Evolutionary conservation across 2,329 filamentous ascomycete species (phyloP), one percentile per base, ranked within the genome.

Genomic region (Hysterium pulicare): DNA sequence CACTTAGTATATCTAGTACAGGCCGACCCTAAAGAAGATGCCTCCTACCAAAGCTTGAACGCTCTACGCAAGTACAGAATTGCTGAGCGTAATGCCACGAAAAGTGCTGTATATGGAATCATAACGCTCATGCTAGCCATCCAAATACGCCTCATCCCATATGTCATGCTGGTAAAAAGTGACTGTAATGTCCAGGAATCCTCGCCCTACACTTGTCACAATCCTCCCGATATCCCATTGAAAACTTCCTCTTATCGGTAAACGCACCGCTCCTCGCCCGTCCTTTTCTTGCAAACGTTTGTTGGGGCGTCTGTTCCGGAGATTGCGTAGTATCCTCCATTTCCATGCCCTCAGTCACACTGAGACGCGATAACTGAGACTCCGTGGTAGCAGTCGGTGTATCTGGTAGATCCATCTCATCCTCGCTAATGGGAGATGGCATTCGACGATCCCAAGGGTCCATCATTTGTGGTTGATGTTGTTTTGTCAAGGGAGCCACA

Each of bases 131-230:
- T n/a, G n/a, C n/a, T n/a, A n/a, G n/a, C n/a, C n/a, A n/a, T 10
- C 20, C 16, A 19, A 16, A 16, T 16, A 34, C 32, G 3, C 17
- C 13, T 11, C 10, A 34, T 15, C 13, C 35, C 35, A 19, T n/a
- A n/a, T n/a, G 32, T 47, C 38, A 49, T 6, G 36, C 36, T 9
- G 62, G 51, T 15, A 71, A 46, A 45, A 74, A 74, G 49, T 75
- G 72, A 42, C 71, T 71, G 59, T 74, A 73, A 44, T 76, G 72
- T 1, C 73, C 73, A 2, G 72, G 72, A n/a, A 75, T 68, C 41
- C 66, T 57, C 46, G 64, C 57, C 41, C 63, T 59, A 49, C 73
- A 76, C 54, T 74, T 75, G 35, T 74, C 70, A 49, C 73, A 76
- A 47, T 76, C 72, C 9, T 72, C 66, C 21, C 72, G 58, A 48